phyloP scores from a whole-genome alignment of 2,329 filamentous ascomycete species.

The Aspergillus puulaauensis region DNA sequence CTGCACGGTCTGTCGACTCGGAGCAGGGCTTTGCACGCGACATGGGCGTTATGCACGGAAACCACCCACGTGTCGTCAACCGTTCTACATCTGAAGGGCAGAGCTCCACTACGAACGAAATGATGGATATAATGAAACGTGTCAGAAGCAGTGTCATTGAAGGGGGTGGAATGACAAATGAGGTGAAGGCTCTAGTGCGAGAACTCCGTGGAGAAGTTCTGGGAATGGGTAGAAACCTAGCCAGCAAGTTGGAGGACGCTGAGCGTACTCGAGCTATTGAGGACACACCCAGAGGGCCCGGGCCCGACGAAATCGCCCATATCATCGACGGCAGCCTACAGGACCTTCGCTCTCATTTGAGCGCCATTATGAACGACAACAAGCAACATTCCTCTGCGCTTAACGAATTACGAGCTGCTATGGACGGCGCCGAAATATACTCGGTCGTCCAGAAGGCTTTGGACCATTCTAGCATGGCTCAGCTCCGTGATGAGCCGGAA shows the following conservation, averaged over 20 bases:
- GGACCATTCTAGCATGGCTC: conserved; percentile 57
- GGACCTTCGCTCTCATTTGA: conserved; percentile 82
- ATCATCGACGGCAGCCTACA: conserved; percentile 79
- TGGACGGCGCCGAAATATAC: conserved; percentile 84
- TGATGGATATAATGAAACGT: conserved; percentile 76
- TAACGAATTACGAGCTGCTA: conserved; percentile 59
- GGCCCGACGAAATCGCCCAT: conserved; percentile 69
- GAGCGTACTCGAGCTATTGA: conserved; percentile 48
- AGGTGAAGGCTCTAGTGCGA: conserved; percentile 86
- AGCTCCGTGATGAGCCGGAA: conserved; percentile 55
- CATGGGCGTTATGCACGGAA: conserved; percentile 18
- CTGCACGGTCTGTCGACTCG: conserved; percentile 32
- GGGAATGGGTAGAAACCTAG: conserved; percentile 90
- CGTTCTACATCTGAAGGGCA: conserved; percentile 43
- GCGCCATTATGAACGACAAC: conserved; percentile 73
- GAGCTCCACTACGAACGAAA: conserved; percentile 66
- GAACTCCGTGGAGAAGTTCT: conserved; percentile 90
- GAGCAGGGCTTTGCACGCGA: conserved; percentile 25
- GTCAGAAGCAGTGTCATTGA: conserved; percentile 91
- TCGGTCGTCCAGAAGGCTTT: conserved; percentile 76
- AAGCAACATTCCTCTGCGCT: conserved; percentile 67
- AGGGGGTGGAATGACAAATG: conserved; percentile 82
- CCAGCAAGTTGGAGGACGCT: conserved; percentile 70
- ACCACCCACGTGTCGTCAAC: conserved; percentile 21
- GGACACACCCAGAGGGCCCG: conserved; percentile 49